Base-by-base conservation (phyloP, 768 basidiomycete species). In the Rhodotorula sphaerocarpa region DNA sequence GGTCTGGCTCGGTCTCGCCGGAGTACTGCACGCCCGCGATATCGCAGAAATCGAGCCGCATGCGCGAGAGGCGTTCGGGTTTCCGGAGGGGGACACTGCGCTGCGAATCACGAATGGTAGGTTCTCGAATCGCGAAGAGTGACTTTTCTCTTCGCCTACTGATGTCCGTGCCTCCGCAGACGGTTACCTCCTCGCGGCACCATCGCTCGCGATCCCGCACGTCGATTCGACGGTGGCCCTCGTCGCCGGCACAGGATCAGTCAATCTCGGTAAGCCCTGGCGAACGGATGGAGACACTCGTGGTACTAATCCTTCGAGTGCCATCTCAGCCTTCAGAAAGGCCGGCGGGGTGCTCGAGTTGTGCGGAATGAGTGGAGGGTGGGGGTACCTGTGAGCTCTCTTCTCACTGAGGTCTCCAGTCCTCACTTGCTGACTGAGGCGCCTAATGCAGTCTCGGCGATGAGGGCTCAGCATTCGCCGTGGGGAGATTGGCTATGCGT, bases 1-100 rank as follows among this genome's bases (percentile, higher is more conserved):
- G 25, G 72, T 70, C 18, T 75, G 74, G 74, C 69, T 75, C 20
- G 74, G 65, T 23, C 54, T 75, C 0, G 74, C 74, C 0, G 74
- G 74, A 1, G 61, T 74, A 34, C 47, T 51, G 9, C 54, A 51
- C 11, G 43, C 59, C 12, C 45, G 43, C 7, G 73, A 75, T 36
- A 45, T 55, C 3, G 63, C 50, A 23, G 70, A 58, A 0, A 71
- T 75, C 45, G 30, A 50, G 4, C 66, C 66, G 2, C 42, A 59
- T 27, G 74, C 67, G 6, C 15, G 41, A 10, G 47, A 51, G 16
- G 70, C 62, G 2, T 61, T 75, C 45, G 53, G 57, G 12, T 33
- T 73, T 34, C 23, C 20, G 0, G 34, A 39, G 14, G 65, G 59
- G 10, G 52, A 63, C n/a, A 21, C 34, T 0, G 33, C 56, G 14